Conservation (phyloP, 345 rosid species). For the Acer campestre region DNA sequence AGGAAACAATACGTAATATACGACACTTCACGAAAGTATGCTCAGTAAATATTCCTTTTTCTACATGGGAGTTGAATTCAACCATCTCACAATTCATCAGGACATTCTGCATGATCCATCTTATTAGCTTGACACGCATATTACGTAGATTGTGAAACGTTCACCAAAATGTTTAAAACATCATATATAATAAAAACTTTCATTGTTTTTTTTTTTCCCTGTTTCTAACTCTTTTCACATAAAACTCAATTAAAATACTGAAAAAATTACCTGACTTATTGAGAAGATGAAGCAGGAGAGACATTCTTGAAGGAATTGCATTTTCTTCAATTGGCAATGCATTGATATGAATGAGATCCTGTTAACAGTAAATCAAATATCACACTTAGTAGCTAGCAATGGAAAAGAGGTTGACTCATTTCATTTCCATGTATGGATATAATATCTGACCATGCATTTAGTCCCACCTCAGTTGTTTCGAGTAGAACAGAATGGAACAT, state of each 20-base stretch:
- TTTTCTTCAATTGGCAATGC: neutral
- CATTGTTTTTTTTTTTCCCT: neutral
- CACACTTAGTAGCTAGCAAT: constrained; percentile 3
- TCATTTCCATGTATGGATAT: neutral
- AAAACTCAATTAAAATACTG: neutral
- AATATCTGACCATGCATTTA: neutral
- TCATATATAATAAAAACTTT: neutral
- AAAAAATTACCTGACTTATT: constrained; percentile 24
- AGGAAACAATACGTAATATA: constrained; percentile 22
- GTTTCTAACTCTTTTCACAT: neutral
- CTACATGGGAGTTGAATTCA: constrained; percentile 8
- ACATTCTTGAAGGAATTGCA: constrained; percentile 2
- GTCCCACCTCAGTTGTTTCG: constrained; percentile 4
- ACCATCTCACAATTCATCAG: constrained; percentile 6
- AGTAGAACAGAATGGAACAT: constrained; percentile 3
- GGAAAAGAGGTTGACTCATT: constrained; percentile 8
- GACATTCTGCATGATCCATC: constrained; percentile 11
- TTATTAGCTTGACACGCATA: constrained; percentile 9
- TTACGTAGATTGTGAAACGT: neutral
- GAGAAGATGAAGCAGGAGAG: constrained; percentile 9
- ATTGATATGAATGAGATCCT: constrained; percentile 7
- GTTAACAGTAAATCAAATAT: constrained; percentile 16
- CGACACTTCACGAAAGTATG: constrained; percentile 12
- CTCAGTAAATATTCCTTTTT: neutral
- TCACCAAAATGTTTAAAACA: neutral